A percentile compares a stretch with the other conserved stretches of the same genome.
phyloP scores from a whole-genome alignment of 495 filamentous ascomycete species.

The Hypoxylon fragiforme region DNA sequence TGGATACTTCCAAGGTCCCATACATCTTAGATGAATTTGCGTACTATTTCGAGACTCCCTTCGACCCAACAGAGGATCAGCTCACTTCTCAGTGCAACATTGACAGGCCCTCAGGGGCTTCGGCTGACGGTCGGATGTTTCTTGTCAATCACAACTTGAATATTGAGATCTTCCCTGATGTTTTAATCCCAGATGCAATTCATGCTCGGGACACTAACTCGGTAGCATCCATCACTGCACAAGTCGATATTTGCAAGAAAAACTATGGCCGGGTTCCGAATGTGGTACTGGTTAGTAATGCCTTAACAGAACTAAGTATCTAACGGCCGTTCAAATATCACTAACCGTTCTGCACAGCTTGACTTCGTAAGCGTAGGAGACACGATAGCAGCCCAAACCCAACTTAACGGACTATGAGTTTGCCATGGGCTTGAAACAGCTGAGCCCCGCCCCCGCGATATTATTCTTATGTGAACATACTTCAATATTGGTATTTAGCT shows the following conservation, averaged over 20 bases:
- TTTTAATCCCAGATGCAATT: slow-evolving; percentile 55
- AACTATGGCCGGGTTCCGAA: slow-evolving; percentile 70
- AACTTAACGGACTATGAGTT: slow-evolving; percentile 33
- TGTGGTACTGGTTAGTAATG: slow-evolving; percentile 67
- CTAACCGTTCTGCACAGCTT: slow-evolving; percentile 28
- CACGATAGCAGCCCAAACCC: slow-evolving; percentile 27
- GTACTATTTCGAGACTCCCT: slow-evolving; percentile 71
- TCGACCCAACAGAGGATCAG: slow-evolving; percentile 58
- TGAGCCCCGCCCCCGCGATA: no score
- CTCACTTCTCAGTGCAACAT: slow-evolving; percentile 60
- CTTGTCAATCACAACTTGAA: slow-evolving; percentile 88
- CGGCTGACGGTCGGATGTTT: slow-evolving; percentile 64
- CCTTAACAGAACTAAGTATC: neutral
- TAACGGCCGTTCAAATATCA: neutral
- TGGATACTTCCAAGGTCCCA: slow-evolving; percentile 68
- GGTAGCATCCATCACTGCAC: slow-evolving; percentile 63
- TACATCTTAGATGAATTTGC: slow-evolving; percentile 71
- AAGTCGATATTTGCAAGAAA: slow-evolving; percentile 64
- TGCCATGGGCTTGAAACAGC: neutral
- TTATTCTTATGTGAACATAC: no score
- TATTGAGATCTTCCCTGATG: slow-evolving; percentile 59
- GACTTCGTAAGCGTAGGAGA: slow-evolving; percentile 34
- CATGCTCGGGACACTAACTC: slow-evolving; percentile 68
- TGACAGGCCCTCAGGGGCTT: slow-evolving; percentile 59
- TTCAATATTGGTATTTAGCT: neutral